Evolutionary conservation across 495 filamentous ascomycete genomes (phyloP).

Genomic region (Cladorrhinum samala): DNA sequence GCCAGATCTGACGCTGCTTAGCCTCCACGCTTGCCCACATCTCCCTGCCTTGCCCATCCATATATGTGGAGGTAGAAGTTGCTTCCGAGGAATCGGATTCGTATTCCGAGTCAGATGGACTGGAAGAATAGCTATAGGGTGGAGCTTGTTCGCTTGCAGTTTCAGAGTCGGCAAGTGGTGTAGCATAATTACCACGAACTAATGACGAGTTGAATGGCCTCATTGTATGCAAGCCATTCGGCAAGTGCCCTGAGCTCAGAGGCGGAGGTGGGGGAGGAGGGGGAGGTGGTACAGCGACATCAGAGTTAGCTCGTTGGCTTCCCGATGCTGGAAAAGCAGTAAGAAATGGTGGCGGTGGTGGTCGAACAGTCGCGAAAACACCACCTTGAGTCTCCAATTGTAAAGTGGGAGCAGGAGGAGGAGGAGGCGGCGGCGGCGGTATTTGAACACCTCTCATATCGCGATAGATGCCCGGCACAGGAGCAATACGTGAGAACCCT

Average conservation of each 20-base stretch:
- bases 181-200: neutral
- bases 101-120: conserved; percentile 1
- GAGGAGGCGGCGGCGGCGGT: too few relatives aligned
- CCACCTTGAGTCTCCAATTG: neutral
- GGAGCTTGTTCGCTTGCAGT: neutral
- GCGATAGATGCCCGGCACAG: neutral
- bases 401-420: neutral
- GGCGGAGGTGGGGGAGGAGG: neutral
- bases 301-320: neutral
- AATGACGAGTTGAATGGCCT: neutral
- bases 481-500: too few relatives aligned
- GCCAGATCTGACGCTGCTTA: conserved; percentile 10
- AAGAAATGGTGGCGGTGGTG: too few relatives aligned
- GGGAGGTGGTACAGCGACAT: neutral
- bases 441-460: neutral
- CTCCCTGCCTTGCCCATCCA: conserved; percentile 1
- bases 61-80: neutral
- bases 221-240: too few relatives aligned
- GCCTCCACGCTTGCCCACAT: conserved; percentile 15
- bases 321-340: neutral
- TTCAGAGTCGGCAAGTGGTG: neutral
- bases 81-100: conserved; percentile 10
- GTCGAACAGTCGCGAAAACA: neutral
- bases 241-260: neutral
- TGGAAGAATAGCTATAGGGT: neutral